phyloP scores from a whole-genome alignment of 306 rosid species.

The Dicorynia guianensis region DNA sequence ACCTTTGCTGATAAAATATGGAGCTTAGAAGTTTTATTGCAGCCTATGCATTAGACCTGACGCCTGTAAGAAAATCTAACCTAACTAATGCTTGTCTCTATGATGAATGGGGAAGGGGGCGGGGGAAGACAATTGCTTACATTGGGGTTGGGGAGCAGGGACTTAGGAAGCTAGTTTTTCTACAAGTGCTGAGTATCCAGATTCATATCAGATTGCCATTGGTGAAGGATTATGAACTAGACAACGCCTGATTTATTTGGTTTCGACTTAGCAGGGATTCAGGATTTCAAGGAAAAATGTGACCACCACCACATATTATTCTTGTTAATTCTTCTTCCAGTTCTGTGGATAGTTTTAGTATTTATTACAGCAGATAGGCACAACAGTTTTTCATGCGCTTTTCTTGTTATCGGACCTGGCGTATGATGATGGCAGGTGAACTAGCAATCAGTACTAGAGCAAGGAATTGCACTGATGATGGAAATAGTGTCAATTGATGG shows the following conservation, averaged over 20 bases:
- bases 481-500: neutral
- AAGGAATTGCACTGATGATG: neutral
- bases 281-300: neutral
- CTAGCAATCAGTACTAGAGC: neutral
- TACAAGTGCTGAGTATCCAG: neutral
- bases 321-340: too few species aligned
- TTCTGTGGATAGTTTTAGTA: neutral
- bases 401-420: neutral
- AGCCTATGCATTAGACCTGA: neutral
- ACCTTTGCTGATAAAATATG: neutral
- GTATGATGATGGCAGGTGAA: neutral
- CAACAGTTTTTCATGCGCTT: neutral
- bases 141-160: neutral
- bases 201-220: neutral
- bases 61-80: neutral
- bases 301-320: neutral
- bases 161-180: neutral
- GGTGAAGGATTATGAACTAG: neutral
- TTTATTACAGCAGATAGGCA: neutral
- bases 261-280: neutral
- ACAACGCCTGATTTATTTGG: neutral
- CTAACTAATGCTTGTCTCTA: neutral
- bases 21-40: neutral
- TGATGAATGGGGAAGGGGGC: neutral
- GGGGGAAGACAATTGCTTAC: neutral